Evolutionary conservation across 1,139 yeast genomes (phyloP).

Genomic region (Geotrichum carabidarum): DNA sequence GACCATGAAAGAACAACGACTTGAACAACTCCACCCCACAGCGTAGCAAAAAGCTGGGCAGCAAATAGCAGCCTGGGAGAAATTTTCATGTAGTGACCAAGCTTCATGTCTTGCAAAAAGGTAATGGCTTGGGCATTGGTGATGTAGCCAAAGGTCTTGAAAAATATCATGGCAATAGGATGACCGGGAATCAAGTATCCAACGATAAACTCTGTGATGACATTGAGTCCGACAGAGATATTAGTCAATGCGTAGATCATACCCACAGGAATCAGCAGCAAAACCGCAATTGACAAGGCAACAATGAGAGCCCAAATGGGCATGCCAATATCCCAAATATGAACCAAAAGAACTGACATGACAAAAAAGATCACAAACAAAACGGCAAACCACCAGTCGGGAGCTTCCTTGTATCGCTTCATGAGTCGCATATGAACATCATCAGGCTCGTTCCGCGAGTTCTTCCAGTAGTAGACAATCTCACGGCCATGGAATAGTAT

Average conservation of each 20-base stretch:
- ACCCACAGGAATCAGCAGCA: conserved; percentile 54
- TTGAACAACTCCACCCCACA: conserved; percentile 38
- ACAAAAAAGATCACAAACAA: conserved; percentile 47
- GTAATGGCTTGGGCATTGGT: conserved; percentile 55
- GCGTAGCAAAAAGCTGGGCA: conserved; percentile 44
- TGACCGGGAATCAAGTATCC: conserved; percentile 63
- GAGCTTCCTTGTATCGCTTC: conserved; percentile 55
- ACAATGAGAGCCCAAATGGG: conserved; percentile 52
- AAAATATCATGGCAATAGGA: conserved; percentile 56
- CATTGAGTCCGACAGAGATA: conserved; percentile 51
- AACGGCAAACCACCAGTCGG: conserved; percentile 60
- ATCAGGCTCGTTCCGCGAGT: conserved; percentile 43
- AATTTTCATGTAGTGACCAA: conserved; percentile 58
- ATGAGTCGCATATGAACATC: conserved; percentile 63
- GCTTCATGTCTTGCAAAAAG: conserved; percentile 54
- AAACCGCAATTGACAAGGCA: conserved; percentile 48
- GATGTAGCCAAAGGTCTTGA: conserved; percentile 57
- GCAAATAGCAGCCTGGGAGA: conserved; percentile 58
- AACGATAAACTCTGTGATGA: conserved; percentile 55
- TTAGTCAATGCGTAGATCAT: conserved; percentile 54
- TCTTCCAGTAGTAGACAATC: conserved; percentile 44
- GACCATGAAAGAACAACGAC: conserved; percentile 47
- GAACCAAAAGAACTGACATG: conserved; percentile 47
- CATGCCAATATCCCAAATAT: conserved; percentile 41
- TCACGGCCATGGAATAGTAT: conserved; percentile 53